phyloP scores from a whole-genome alignment of 139 green algal genomes.

The Trebouxia sp. region DNA sequence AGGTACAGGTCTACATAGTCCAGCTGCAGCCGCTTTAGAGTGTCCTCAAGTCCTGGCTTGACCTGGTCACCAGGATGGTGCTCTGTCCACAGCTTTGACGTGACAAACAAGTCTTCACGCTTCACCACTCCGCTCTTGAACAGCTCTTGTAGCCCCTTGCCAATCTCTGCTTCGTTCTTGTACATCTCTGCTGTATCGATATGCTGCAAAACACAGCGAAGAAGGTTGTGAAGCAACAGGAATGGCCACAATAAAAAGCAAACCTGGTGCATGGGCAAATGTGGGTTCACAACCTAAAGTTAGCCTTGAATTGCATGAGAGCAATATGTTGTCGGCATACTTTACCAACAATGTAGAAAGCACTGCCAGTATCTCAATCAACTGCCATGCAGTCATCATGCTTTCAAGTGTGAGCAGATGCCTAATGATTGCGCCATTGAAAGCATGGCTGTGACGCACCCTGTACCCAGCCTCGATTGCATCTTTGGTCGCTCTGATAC shows the following conservation, averaged over 20 bases:
- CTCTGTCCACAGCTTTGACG: slow-evolving; percentile 36
- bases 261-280: not conserved
- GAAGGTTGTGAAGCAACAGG: not conserved
- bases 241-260: not conserved
- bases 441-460: not conserved
- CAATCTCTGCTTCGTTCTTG: slow-evolving; percentile 43
- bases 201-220: not conserved
- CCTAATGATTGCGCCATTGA: not conserved
- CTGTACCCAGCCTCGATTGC: slow-evolving; percentile 19
- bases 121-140: slow-evolving; percentile 31
- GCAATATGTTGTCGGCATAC: not conserved
- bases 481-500: not conserved
- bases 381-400: not conserved
- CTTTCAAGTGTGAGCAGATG: not conserved
- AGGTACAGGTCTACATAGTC: slow-evolving; percentile 93
- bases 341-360: not conserved
- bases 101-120: slow-evolving; percentile 48
- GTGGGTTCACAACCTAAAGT: not conserved
- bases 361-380: too few species aligned
- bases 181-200: slow-evolving; percentile 34
- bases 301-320: not conserved
- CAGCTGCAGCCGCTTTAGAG: slow-evolving; percentile 61
- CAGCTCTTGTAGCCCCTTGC: slow-evolving; percentile 32
- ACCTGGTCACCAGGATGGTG: slow-evolving; percentile 32
- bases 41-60: slow-evolving; percentile 50